These are phyloP conservation scores for Deakozyma indianensis DNA, from an alignment of 805 yeast species.

Conservation along the genomic window DNA sequence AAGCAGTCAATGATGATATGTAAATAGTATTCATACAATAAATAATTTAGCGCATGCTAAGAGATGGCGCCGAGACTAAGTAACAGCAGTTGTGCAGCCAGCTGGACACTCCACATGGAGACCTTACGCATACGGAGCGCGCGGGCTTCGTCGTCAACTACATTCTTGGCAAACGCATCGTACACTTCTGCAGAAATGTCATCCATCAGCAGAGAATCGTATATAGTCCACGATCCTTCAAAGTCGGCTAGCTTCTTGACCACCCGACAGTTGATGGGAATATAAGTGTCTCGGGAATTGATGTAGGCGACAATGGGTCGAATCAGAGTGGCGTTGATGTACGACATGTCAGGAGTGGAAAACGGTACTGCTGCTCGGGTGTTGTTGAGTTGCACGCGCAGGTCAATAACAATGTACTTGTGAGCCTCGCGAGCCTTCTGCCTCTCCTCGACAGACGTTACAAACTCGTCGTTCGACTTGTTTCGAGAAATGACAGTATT, in stretches of 20 bases:
- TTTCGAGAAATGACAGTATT: conserved; percentile 13
- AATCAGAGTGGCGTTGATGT: conserved; percentile 79
- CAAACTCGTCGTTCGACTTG: conserved; percentile 12
- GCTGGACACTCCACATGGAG: conserved; percentile 85
- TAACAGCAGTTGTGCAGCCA: conserved; percentile 64
- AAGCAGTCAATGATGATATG: neutral
- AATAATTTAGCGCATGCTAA: conserved; percentile 10
- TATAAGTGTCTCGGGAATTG: conserved; percentile 76
- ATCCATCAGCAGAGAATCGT: conserved; percentile 82
- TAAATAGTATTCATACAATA: neutral
- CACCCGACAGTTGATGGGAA: conserved; percentile 73
- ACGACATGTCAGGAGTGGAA: conserved; percentile 76
- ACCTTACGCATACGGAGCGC: conserved; percentile 62
- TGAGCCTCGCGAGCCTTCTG: conserved; percentile 22
- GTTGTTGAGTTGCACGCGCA: conserved; percentile 65
- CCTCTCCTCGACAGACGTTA: conserved; percentile 17
- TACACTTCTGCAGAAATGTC: conserved; percentile 82
- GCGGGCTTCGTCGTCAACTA: conserved; percentile 72
- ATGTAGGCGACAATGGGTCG: conserved; percentile 94
- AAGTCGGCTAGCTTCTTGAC: conserved; percentile 71
- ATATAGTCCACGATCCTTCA: conserved; percentile 93
- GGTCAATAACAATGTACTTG: conserved; percentile 60
- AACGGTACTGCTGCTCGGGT: conserved; percentile 84
- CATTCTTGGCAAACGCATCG: conserved; percentile 79
- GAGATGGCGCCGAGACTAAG: conserved; percentile 71